A percentile compares a stretch with the other conserved stretches of the same genome.
phyloP scores from a whole-genome alignment of 257 asterid species.

The Perilla frutescens region DNA sequence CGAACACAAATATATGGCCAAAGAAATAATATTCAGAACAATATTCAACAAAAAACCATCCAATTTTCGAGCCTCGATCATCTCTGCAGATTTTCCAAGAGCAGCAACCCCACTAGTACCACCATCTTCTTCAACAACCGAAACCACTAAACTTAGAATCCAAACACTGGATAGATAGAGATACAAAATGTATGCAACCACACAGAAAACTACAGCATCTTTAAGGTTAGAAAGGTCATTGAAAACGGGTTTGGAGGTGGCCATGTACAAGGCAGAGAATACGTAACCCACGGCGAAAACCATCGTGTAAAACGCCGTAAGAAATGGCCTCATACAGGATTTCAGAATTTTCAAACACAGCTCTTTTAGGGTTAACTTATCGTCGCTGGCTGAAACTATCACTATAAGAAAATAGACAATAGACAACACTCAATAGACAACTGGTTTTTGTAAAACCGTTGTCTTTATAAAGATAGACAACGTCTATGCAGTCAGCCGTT shows the following conservation, averaged over 20 bases:
- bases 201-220: background rate
- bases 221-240: background rate
- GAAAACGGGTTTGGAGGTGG: conserved; percentile 6
- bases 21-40: conserved; percentile 10
- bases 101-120: conserved; percentile 38
- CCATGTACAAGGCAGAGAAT: conserved; percentile 4
- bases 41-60: conserved; percentile 28
- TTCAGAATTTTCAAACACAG: conserved; percentile 4
- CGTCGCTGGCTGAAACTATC: no score
- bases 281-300: conserved; percentile 35
- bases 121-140: conserved; percentile 32
- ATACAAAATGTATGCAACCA: conserved; percentile 11
- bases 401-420: no score
- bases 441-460: no score
- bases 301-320: conserved; percentile 43
- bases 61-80: conserved; percentile 22
- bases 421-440: no score
- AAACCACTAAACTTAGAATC: conserved; percentile 34
- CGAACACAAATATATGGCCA: conserved; percentile 22
- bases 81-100: conserved; percentile 34
- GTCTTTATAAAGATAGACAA: no score
- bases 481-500: no score
- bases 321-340: conserved; percentile 30
- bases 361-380: conserved; percentile 9
- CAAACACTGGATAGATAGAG: conserved; percentile 33